phyloP scores from a whole-genome alignment of 2,329 filamentous ascomycete species.

The Arthrocladium fulminans region DNA sequence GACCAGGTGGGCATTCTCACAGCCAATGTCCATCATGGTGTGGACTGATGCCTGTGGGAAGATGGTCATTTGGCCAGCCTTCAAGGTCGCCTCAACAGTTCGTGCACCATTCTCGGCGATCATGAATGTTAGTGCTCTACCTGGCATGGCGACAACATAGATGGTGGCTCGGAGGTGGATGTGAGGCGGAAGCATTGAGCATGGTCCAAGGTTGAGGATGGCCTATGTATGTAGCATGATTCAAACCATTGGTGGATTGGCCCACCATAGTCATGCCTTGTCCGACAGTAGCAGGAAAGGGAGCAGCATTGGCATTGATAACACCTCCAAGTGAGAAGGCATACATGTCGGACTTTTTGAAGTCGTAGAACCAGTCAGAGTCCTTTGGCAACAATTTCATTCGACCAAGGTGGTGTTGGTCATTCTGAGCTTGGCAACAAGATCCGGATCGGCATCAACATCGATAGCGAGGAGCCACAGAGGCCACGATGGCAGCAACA shows the following conservation, averaged over 20 bases:
- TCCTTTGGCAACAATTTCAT: slow-evolving; percentile 33
- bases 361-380: slow-evolving; percentile 44
- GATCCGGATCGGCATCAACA: slow-evolving; percentile 31
- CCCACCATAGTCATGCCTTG: slow-evolving; percentile 39
- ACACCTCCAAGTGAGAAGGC: slow-evolving; percentile 40
- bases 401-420: slow-evolving; percentile 41
- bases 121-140: slow-evolving; percentile 46
- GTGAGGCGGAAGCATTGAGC: slow-evolving; percentile 45
- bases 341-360: slow-evolving; percentile 35
- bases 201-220: slow-evolving; percentile 42
- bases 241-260: not conserved
- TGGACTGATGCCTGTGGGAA: slow-evolving; percentile 43
- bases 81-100: slow-evolving; percentile 34
- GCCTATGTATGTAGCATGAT: slow-evolving; percentile 13
- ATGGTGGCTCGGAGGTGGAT: slow-evolving; percentile 42
- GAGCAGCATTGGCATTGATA: slow-evolving; percentile 44
- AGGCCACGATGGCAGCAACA: slow-evolving; percentile 18
- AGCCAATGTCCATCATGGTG: slow-evolving; percentile 41
- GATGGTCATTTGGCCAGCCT: slow-evolving; percentile 41
- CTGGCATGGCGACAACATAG: slow-evolving; percentile 39
- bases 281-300: slow-evolving; percentile 41
- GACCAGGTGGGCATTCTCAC: slow-evolving; percentile 41
- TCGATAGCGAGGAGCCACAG: slow-evolving; percentile 28
- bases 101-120: slow-evolving; percentile 43
- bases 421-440: slow-evolving; percentile 32